Evolutionary conservation across 148 eudicot genomes (phyloP).

Genomic region (Bassia scoparia): DNA sequence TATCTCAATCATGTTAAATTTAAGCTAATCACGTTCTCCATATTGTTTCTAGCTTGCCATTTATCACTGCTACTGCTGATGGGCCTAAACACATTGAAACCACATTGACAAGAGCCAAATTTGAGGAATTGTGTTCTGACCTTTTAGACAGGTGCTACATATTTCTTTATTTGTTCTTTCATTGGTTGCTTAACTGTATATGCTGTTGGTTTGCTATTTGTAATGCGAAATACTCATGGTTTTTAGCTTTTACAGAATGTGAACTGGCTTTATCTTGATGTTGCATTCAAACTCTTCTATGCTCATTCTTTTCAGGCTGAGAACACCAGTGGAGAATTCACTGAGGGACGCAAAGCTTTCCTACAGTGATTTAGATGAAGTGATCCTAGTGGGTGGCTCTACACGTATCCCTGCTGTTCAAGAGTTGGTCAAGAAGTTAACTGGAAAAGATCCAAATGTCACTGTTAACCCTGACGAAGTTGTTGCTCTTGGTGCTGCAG

Average conservation of each 20-base stretch:
- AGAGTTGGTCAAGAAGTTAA: slow-evolving; percentile 77
- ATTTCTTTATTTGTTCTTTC: neutral
- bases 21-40: slow-evolving; percentile 6
- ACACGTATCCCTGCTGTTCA: slow-evolving; percentile 96
- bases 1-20: neutral
- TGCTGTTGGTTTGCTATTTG: neutral
- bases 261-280: neutral
- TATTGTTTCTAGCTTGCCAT: slow-evolving; percentile 61
- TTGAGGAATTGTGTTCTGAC: slow-evolving; percentile 91
- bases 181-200: neutral
- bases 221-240: neutral
- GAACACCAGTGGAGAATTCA: slow-evolving; percentile 77
- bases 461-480: slow-evolving; percentile 97
- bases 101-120: slow-evolving; percentile 88
- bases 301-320: slow-evolving; percentile 45
- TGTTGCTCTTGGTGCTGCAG: slow-evolving; percentile 99
- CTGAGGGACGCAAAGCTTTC: slow-evolving; percentile 91
- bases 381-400: slow-evolving; percentile 94
- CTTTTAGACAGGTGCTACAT: slow-evolving; percentile 74
- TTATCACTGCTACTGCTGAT: slow-evolving; percentile 95
- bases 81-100: slow-evolving; percentile 98
- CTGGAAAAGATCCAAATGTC: slow-evolving; percentile 93
- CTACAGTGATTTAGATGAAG: slow-evolving; percentile 81
- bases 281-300: neutral
- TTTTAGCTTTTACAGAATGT: neutral